These are phyloP conservation scores for Cyberlindnera veronae DNA, from an alignment of 805 yeast genomes.

Conservation along the genomic window DNA sequence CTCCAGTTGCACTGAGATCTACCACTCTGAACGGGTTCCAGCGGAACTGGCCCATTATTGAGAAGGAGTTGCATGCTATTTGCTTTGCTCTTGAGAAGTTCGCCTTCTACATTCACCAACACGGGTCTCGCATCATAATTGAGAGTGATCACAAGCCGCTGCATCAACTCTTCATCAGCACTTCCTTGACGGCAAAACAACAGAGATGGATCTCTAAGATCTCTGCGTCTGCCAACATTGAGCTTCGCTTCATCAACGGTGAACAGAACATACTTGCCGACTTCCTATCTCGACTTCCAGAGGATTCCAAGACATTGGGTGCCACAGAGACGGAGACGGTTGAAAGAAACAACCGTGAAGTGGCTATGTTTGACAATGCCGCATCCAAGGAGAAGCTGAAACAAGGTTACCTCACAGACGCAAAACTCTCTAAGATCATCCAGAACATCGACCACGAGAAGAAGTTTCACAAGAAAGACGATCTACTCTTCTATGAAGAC, in stretches of 20 bases:
- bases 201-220: background rate
- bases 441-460: background rate
- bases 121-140: background rate
- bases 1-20: background rate
- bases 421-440: background rate
- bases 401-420: background rate
- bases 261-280: background rate
- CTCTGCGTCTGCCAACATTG: background rate
- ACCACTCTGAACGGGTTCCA: background rate
- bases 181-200: background rate
- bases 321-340: background rate
- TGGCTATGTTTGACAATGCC: background rate
- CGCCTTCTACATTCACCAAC: background rate
- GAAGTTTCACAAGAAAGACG: background rate
- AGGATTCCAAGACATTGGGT: background rate
- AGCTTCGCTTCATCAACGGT: background rate
- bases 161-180: background rate
- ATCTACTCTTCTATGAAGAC: background rate
- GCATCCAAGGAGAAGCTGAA: background rate
- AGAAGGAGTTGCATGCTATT: background rate
- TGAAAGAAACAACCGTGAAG: no score
- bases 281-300: background rate
- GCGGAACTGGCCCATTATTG: background rate
- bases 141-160: background rate
- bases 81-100: background rate